A percentile compares a stretch with the other conserved stretches of the same genome.
phyloP scores from a whole-genome alignment of 148 eudicot genomes.

The Cornus florida region DNA sequence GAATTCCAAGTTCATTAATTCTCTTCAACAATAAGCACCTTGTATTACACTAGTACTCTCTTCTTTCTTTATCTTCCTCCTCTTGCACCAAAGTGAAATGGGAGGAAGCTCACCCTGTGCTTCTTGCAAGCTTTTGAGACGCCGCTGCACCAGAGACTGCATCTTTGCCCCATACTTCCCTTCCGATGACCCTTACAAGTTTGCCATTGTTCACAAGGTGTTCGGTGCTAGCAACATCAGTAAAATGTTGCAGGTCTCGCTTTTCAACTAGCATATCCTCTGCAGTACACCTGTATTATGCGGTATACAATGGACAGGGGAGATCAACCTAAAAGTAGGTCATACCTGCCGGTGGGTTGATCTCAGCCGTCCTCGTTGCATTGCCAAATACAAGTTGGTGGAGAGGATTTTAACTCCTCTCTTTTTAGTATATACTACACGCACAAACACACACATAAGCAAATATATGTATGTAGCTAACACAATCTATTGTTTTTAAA shows the following conservation, averaged over 20 bases:
- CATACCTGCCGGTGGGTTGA: too few species aligned
- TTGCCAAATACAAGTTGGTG: too few species aligned
- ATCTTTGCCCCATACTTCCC: conserved; percentile 54
- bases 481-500: too few species aligned
- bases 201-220: conserved; percentile 80
- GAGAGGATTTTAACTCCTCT: too few species aligned
- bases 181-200: conserved; percentile 44
- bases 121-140: conserved; percentile 46
- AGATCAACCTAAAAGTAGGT: too few species aligned
- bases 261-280: not conserved
- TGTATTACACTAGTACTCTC: not conserved
- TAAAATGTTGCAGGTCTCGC: conserved; percentile 46
- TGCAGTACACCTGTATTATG: too few species aligned
- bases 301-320: too few species aligned
- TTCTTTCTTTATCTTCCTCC: not conserved
- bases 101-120: conserved; percentile 42
- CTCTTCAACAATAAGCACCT: conserved; percentile 16
- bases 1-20: conserved; percentile 18
- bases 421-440: not conserved
- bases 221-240: conserved; percentile 88
- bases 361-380: too few species aligned
- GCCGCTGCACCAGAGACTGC: conserved; percentile 51
- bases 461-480: too few species aligned
- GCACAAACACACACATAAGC: not conserved
- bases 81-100: not conserved